Base-by-base conservation (phyloP, 306 rosid genomes). In the peach (Prunus persica) region DNA sequence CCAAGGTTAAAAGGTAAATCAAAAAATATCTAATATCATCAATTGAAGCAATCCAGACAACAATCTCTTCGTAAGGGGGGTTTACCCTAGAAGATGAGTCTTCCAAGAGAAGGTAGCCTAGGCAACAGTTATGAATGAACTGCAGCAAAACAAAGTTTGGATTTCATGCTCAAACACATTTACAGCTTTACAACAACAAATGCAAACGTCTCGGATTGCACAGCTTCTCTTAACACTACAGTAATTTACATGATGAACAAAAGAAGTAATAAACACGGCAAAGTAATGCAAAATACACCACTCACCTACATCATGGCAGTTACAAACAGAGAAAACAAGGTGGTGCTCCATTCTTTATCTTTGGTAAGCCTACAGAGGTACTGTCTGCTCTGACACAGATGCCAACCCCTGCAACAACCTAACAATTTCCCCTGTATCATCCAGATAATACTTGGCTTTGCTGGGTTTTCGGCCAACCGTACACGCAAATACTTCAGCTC, bases 341-440 rank as follows among this genome's bases (percentile, higher is more conserved):
- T 22, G 15, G 27, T 45, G 76, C 62, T 67, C 63, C 67, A 51
- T 22, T 50, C 75, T 57, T 64, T 38, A 70, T 57, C 58, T 47
- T 79, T 34, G 18, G 52, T 56, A 49, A 70, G 74, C 71, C 79
- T 77, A 85, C 11, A 50, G 51, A 14, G 76, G 54, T 68, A 63
- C 38, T 30, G 69, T 78, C 54, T 84, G 93, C 5, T 85, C 88
- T 1, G 97, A 87, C 49, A 91, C 93, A 57, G 76, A 80, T 49
- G 98, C 96, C 79, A 93, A 85, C 22, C 97, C 91, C 57, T 88
- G 93, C 58, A 93, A 74, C 88, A 91, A 69, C 84, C 96, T 84
- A 14, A 80, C 89, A 63, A 93, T 89, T 73, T 93, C 96, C 13
- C 75, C 85, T 1, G 86, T 81, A 22, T 90, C 96, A 61, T 90